phyloP scores from a whole-genome alignment of 257 asterid genomes.

The Schizonepeta tenuifolia region DNA sequence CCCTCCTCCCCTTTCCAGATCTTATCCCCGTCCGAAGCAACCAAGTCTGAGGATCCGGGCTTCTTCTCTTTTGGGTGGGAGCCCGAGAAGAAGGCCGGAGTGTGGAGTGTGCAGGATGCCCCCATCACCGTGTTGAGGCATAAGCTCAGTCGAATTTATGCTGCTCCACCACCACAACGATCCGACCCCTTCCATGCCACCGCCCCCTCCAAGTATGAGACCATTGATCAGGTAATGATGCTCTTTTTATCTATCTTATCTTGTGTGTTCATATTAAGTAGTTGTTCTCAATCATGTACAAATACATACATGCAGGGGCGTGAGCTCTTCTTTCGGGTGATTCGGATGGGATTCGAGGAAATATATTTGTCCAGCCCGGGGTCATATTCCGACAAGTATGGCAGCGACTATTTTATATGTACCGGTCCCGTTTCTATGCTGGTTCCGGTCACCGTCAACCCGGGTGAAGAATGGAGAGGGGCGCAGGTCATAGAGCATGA shows the following conservation, averaged over 20 bases:
- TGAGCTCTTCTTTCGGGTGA: conserved; percentile 72
- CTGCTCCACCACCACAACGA: conserved; percentile 60
- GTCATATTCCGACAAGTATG: conserved; percentile 54
- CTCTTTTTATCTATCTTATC: too few species aligned
- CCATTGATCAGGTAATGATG: conserved; percentile 61
- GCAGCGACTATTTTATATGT: conserved; percentile 67
- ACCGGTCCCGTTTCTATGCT: conserved; percentile 79
- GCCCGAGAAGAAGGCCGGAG: conserved; percentile 67
- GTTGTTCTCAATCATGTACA: not conserved
- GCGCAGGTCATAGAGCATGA: conserved; percentile 90
- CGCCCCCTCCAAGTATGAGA: conserved; percentile 73
- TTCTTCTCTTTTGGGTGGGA: conserved; percentile 72
- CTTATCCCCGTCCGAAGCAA: conserved; percentile 65
- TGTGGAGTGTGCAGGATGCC: conserved; percentile 72
- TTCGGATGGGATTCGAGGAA: conserved; percentile 83
- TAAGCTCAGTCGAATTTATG: conserved; percentile 75
- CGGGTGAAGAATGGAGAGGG: conserved; percentile 92
- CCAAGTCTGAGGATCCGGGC: conserved; percentile 66
- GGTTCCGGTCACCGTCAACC: conserved; percentile 67
- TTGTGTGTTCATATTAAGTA: too few species aligned
- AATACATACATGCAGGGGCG: conserved; percentile 57
- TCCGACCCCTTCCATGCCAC: conserved; percentile 50
- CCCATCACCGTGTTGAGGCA: conserved; percentile 69
- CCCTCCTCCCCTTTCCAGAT: conserved; percentile 65
- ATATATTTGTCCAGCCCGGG: conserved; percentile 78